phyloP scores from a whole-genome alignment of 176 grass and related monocot species.

The Saccharum spontaneum region DNA sequence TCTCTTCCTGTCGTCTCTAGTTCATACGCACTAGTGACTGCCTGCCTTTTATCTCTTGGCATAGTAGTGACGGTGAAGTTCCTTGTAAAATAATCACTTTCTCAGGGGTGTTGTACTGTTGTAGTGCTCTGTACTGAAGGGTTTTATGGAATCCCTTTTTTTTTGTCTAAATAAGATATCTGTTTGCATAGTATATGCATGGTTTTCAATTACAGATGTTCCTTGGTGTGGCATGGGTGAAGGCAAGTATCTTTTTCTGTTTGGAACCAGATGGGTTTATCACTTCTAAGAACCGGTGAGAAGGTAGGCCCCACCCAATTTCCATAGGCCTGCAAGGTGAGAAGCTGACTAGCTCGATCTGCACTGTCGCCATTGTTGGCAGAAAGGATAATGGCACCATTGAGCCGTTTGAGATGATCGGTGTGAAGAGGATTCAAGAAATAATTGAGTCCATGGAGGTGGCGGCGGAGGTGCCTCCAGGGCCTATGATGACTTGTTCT shows the following conservation, averaged over 20 bases:
- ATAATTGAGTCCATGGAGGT: slow-evolving; percentile 74
- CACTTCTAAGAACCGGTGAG: not conserved
- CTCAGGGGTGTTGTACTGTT: not conserved
- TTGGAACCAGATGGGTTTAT: not conserved
- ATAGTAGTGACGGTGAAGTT: not conserved
- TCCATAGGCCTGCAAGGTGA: slow-evolving; percentile 57
- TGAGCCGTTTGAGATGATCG: slow-evolving; percentile 62
- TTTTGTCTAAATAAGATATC: not conserved
- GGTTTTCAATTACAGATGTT: not conserved
- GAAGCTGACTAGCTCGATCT: slow-evolving; percentile 65
- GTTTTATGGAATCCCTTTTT: not conserved
- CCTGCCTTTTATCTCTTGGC: not conserved
- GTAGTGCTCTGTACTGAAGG: not conserved
- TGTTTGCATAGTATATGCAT: not conserved
- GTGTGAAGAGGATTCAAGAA: slow-evolving; percentile 58
- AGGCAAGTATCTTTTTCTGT: not conserved
- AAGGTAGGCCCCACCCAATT: not conserved
- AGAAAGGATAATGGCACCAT: slow-evolving; percentile 30
- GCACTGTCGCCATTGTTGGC: slow-evolving; percentile 75
- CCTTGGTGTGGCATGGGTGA: not conserved
- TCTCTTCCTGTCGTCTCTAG: not conserved
- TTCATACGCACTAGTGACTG: no score
- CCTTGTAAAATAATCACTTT: slow-evolving; percentile 1
- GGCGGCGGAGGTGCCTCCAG: slow-evolving; percentile 29
- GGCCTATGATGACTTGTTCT: not conserved